A percentile compares a stretch with the other conserved stretches of the same genome.
Evolutionary conservation across 225 moss, liverwort and hornwort genomes (phyloP).

Genomic region (Lunularia cruciata): DNA sequence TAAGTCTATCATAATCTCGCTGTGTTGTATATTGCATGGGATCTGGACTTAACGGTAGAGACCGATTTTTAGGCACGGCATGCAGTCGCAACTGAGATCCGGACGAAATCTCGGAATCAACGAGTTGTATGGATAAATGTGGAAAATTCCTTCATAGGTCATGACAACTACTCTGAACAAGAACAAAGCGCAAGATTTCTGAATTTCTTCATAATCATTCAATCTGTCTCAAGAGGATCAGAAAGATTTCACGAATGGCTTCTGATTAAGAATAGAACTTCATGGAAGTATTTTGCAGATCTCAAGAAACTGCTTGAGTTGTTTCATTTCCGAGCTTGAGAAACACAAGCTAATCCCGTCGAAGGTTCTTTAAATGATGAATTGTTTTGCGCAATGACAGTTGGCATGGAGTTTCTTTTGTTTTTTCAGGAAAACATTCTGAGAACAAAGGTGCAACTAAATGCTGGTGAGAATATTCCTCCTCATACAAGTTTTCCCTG

Average conservation of each 20-base stretch:
- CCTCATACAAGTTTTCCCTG: background rate
- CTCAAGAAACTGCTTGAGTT: background rate
- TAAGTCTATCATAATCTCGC: background rate
- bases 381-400: no score
- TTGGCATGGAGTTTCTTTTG: background rate
- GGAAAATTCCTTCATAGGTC: no score
- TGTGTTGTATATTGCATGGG: background rate
- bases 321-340: background rate
- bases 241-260: background rate
- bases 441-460: background rate
- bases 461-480: no score
- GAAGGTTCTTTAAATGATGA: no score
- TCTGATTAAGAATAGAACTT: background rate
- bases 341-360: background rate
- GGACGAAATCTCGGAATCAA: no score
- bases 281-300: background rate
- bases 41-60: background rate
- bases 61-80: no score
- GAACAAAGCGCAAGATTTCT: background rate
- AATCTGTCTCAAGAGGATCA: no score
- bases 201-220: no score
- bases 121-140: background rate
- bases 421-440: conserved; percentile 3
- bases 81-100: no score
- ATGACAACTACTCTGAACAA: no score